Evolutionary conservation across 1,284 basidiomycete species (phyloP).

Genomic region (Boletus subluridellus): DNA sequence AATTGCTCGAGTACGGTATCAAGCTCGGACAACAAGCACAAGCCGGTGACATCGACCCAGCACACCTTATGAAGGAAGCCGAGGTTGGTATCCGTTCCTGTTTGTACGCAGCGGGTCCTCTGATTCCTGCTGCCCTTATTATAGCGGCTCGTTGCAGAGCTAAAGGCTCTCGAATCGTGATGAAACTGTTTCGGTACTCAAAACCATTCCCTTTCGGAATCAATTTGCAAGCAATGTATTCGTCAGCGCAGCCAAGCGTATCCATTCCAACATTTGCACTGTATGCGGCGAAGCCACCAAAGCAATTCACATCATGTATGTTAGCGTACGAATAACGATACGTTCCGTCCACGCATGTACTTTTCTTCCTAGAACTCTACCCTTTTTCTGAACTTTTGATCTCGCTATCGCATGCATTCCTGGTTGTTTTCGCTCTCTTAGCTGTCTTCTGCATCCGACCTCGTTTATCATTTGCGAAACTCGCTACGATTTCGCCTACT

Average conservation of each 20-base stretch:
- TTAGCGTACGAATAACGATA: constrained; percentile 26
- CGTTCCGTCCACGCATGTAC: constrained; percentile 24
- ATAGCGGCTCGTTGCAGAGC: constrained; percentile 39
- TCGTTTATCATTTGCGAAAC: constrained; percentile 11
- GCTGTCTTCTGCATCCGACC: constrained; percentile 5
- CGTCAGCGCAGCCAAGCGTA: constrained; percentile 23
- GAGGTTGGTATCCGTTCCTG: constrained; percentile 39
- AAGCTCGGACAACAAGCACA: constrained; percentile 44
- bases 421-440: constrained; percentile 23
- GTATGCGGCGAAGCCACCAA: constrained; percentile 29
- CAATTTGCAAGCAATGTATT: constrained; percentile 29
- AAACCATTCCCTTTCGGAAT: constrained; percentile 11
- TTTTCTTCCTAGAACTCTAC: constrained; percentile 20
- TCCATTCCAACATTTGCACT: constrained; percentile 27
- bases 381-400: constrained; percentile 11
- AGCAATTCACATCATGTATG: constrained; percentile 31
- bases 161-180: constrained; percentile 37
- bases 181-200: constrained; percentile 3
- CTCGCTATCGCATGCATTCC: constrained; percentile 19
- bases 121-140: neutral
- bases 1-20: constrained; percentile 65
- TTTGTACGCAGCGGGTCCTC: neutral
- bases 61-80: constrained; percentile 44
- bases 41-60: constrained; percentile 39
- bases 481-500: constrained; percentile 7